Percentiles rank a stretch among this genome's conserved stretches.
phyloP scores from a whole-genome alignment of 129 eudicot genomes.

The Tagetes patula region DNA sequence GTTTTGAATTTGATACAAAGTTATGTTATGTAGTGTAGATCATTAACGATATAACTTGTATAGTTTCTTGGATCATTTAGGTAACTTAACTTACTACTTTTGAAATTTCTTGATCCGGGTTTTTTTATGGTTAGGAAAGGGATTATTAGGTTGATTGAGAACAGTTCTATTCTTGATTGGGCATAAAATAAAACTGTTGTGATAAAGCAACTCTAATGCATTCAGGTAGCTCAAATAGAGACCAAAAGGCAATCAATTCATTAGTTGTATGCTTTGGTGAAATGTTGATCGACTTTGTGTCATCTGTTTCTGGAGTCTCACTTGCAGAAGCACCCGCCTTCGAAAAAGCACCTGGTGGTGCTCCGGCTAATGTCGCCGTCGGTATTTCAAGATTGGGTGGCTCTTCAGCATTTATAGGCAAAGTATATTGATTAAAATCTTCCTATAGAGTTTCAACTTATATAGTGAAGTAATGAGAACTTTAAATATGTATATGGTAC shows the following conservation, averaged over 20 bases:
- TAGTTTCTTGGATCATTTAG: neutral
- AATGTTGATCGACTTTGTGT: constrained; percentile 86
- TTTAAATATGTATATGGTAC: neutral
- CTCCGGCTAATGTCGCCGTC: constrained; percentile 96
- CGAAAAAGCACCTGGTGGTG: constrained; percentile 88
- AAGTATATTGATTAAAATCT: constrained; percentile 25
- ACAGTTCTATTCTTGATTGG: no score
- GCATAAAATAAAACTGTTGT: neutral
- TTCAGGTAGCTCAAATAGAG: constrained; percentile 23
- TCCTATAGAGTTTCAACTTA: neutral
- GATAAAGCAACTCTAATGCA: neutral
- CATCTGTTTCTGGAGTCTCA: constrained; percentile 72
- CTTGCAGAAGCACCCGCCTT: constrained; percentile 88
- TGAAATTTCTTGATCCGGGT: neutral
- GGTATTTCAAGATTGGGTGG: constrained; percentile 75
- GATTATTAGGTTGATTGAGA: neutral
- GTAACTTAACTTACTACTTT: neutral
- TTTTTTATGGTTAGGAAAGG: no score
- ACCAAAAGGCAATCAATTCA: neutral
- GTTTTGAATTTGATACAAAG: neutral
- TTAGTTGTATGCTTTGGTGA: constrained; percentile 71
- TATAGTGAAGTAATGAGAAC: neutral
- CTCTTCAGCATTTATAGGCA: constrained; percentile 83
- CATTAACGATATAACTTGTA: neutral
- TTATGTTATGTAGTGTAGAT: neutral